Conservation (phyloP, 139 green algal genomes). For the Micractinium sp. region DNA sequence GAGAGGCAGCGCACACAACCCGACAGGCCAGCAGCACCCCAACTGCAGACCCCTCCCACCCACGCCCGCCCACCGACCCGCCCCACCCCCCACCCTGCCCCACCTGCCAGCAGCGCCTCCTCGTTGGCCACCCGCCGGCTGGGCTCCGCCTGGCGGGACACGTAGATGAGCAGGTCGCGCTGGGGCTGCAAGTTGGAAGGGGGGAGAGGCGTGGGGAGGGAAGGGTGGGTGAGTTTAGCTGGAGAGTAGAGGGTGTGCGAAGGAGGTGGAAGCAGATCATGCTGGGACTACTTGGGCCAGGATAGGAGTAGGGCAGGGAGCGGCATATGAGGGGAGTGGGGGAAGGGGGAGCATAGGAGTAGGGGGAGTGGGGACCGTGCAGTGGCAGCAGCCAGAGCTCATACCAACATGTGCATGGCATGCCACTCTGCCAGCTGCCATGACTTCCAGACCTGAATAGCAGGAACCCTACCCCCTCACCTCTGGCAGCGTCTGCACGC, state of each 20-base stretch:
- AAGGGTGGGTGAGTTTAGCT: background rate
- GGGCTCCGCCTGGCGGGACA: constrained; percentile 12
- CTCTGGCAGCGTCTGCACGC: constrained; percentile 23
- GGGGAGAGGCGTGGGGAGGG: background rate
- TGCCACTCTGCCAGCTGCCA: too few relatives aligned
- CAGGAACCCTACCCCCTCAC: background rate
- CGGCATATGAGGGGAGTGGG: too few relatives aligned
- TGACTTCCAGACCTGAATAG: too few relatives aligned
- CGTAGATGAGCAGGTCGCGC: constrained; percentile 46
- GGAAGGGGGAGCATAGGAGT: too few relatives aligned
- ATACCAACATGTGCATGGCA: too few relatives aligned
- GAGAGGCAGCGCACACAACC: background rate
- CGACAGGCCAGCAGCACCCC: too few relatives aligned
- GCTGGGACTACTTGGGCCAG: too few relatives aligned
- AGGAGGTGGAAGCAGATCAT: too few relatives aligned
- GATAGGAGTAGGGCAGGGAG: too few relatives aligned
- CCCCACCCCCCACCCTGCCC: background rate
- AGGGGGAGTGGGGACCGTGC: too few relatives aligned
- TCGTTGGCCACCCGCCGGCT: constrained; percentile 39
- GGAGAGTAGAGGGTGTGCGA: too few relatives aligned
- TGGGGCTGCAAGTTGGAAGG: constrained; percentile 7
- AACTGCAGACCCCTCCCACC: background rate
- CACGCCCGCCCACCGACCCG: background rate
- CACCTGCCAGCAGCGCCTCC: constrained; percentile 37
- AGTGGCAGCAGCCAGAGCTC: too few relatives aligned